Base-by-base conservation (phyloP, 1,284 basidiomycete species). In the Irpex lacteus region DNA sequence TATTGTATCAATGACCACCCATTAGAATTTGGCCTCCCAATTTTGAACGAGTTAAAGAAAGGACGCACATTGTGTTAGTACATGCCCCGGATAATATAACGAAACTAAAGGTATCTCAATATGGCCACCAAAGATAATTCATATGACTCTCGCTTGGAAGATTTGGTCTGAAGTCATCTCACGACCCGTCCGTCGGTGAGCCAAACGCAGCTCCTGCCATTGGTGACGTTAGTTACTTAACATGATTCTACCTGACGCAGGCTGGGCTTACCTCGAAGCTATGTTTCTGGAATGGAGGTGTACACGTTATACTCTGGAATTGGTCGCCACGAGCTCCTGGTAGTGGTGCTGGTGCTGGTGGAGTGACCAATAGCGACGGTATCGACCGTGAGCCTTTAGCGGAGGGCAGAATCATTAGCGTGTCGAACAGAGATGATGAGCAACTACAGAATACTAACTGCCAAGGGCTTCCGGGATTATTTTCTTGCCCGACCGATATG, bases 141-240 rank as follows among this genome's bases (percentile, higher is more conserved):
- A 54, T n/a, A 62, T n/a, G 32, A 62, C 44, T n/a, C 61, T 34
- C 55, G 32, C 4, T 40, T 57, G 60, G 9, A 69, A 60, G 52
- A 75, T 74, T 60, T 74, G 70, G 3, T 69, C 61, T 5, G 74
- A 75, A 2, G 68, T 72, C 26, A 74, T 65, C 13, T 68, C 70
- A 6, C 70, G 69, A 4, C 70, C 68, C 2, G 69, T 62, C 6
- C 70, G 67, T 9, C 68, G 50, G 37, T 49, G 72, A 0, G 72
- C 74, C 3, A 75, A 50, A 0, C 72, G 71, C 7, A 73, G 66
- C 59, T 75, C 73, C 73, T 75, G 60, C 26, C 26, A 26, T 3
- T 19, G 26, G 13, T 4, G 1, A 56, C 15, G 34, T 54, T 34
- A 49, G 36, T 56, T 26, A 26, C 26, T 26, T 26, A 54, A 19